Conservation (phyloP, 495 filamentous ascomycete genomes). For the Trichocladium antarcticum region DNA sequence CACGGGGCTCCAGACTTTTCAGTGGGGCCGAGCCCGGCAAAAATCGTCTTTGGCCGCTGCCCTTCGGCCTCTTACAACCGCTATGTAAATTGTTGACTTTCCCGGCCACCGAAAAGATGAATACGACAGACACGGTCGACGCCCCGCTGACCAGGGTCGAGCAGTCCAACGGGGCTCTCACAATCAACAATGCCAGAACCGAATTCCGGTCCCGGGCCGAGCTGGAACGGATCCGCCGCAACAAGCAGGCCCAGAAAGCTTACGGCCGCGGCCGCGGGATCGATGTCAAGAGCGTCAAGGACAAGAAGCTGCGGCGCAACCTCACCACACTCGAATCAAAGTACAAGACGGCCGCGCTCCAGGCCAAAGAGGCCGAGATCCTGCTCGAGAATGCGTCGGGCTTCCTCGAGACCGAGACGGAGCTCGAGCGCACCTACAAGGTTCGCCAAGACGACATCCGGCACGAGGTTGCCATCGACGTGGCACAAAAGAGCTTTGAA, state of each 20-base stretch:
- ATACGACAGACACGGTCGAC: conserved; percentile 14
- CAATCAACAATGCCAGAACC: conserved; percentile 33
- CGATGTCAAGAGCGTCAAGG: conserved; percentile 45
- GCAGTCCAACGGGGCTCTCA: conserved; percentile 36
- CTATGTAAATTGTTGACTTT: not conserved
- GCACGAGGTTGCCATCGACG: conserved; percentile 61
- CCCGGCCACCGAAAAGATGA: conserved; percentile 15
- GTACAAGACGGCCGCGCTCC: conserved; percentile 66
- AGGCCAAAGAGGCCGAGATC: conserved; percentile 90
- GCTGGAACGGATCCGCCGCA: conserved; percentile 31
- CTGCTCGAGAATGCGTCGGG: conserved; percentile 78
- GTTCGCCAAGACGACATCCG: conserved; percentile 81
- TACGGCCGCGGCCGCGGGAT: conserved; percentile 80
- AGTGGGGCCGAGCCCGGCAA: conserved; percentile 14
- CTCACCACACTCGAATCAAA: conserved; percentile 66
- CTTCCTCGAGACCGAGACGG: conserved; percentile 77
- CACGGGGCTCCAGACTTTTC: conserved; percentile 16
- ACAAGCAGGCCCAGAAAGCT: conserved; percentile 54
- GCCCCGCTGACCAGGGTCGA: conserved; percentile 14
- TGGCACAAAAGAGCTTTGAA: conserved; percentile 86
- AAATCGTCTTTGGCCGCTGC: conserved; percentile 12
- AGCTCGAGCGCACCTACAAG: conserved; percentile 83
- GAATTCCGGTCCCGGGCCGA: conserved; percentile 36
- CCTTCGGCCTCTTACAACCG: not conserved
- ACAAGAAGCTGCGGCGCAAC: conserved; percentile 82